These are phyloP conservation scores for Lepidium sativum DNA, from an alignment of 345 rosid genomes.

Conservation along the genomic window DNA sequence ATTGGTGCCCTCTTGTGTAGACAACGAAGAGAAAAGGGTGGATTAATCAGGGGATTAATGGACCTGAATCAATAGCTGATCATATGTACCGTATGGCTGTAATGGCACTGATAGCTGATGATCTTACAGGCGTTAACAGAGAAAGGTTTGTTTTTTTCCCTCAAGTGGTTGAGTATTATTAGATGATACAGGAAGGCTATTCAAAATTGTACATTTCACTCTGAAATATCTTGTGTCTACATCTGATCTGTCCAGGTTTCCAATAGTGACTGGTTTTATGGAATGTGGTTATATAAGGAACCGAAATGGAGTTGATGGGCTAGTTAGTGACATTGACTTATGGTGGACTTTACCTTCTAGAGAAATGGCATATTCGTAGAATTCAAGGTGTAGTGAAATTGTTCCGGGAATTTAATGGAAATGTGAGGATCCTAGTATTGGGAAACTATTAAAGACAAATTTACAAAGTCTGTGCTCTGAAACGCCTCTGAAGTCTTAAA, in stretches of 20 bases:
- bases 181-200: background rate
- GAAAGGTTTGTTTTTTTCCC: constrained; percentile 31
- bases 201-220: background rate
- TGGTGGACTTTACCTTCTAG: background rate
- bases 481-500: background rate
- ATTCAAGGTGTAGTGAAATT: background rate
- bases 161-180: background rate
- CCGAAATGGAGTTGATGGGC: background rate
- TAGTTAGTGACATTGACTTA: background rate
- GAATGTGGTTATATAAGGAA: background rate
- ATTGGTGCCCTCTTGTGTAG: constrained; percentile 22
- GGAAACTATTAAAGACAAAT: background rate
- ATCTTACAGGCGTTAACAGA: constrained; percentile 69
- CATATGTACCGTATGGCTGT: constrained; percentile 96
- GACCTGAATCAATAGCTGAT: constrained; percentile 87
- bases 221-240: background rate
- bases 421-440: background rate
- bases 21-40: constrained; percentile 94
- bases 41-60: constrained; percentile 75
- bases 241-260: background rate
- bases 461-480: background rate
- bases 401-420: background rate
- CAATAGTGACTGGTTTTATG: background rate
- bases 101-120: constrained; percentile 75
- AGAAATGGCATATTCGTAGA: background rate